Evolutionary conservation across 257 asterid species (phyloP).

Genomic region (Sherardia arvensis): DNA sequence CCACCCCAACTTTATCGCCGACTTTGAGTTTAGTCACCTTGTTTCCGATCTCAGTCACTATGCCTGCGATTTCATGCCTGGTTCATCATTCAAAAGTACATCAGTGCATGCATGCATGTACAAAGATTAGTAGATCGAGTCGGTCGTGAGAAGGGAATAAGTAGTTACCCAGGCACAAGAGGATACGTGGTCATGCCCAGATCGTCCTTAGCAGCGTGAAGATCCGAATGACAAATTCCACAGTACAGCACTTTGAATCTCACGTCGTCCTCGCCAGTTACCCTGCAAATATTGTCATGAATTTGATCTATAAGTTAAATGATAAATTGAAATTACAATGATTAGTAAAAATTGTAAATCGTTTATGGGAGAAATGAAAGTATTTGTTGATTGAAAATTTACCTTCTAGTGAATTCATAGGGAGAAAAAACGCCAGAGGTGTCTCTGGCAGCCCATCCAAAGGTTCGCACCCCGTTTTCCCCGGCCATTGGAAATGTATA

Average conservation of each 20-base stretch:
- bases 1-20: conserved; percentile 24
- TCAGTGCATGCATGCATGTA: no score
- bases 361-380: no score
- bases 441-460: conserved; percentile 49
- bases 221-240: conserved; percentile 51
- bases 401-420: conserved; percentile 37
- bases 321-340: no score
- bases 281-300: conserved; percentile 6
- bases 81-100: no score
- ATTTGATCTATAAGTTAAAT: no score
- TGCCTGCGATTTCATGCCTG: conserved; percentile 23
- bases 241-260: conserved; percentile 32
- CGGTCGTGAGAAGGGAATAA: no score
- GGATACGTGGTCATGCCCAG: conserved; percentile 30
- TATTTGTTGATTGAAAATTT: neutral
- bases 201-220: conserved; percentile 30
- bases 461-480: conserved; percentile 16
- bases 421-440: conserved; percentile 38
- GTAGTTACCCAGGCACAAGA: conserved; percentile 27
- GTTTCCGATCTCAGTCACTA: conserved; percentile 18
- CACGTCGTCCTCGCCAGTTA: conserved; percentile 31
- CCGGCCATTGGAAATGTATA: no score
- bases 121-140: no score
- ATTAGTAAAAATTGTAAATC: no score
- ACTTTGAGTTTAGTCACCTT: conserved; percentile 13